phyloP scores from a whole-genome alignment of 768 basidiomycete species.

The Leccinum variicolor region DNA sequence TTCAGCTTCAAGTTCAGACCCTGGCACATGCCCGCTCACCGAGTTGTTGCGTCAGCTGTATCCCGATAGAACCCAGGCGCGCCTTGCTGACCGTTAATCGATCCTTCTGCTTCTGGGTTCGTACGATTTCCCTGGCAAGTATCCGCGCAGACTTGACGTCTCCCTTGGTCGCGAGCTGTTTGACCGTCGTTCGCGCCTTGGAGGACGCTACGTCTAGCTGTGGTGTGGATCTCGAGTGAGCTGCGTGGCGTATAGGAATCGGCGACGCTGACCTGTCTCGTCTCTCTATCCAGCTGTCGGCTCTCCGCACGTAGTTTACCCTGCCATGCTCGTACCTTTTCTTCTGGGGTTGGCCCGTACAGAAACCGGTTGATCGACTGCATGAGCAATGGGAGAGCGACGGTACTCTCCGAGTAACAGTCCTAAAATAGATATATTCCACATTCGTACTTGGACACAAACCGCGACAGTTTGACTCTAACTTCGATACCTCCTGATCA shows the following conservation, averaged over 20 bases:
- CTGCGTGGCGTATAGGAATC: constrained; percentile 10
- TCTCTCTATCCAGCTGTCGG: constrained; percentile 87
- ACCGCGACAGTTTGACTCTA: no score
- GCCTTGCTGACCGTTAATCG: constrained; percentile 91
- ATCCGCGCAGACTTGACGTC: constrained; percentile 92
- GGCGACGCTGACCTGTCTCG: constrained; percentile 75
- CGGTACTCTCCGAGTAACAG: not conserved
- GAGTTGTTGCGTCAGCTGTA: constrained; percentile 87
- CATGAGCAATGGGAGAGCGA: constrained; percentile 41
- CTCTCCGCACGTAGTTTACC: constrained; percentile 77
- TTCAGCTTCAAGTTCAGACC: not conserved
- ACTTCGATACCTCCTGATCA: no score
- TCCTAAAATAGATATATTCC: constrained; percentile 16
- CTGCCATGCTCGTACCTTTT: constrained; percentile 92
- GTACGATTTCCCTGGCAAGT: constrained; percentile 90
- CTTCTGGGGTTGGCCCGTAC: constrained; percentile 96
- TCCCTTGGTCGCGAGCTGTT: constrained; percentile 86
- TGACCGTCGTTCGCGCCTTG: constrained; percentile 78
- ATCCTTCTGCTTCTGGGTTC: constrained; percentile 93
- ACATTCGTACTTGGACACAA: not conserved
- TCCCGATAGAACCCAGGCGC: constrained; percentile 82
- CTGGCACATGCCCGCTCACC: constrained; percentile 49
- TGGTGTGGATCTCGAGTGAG: constrained; percentile 11
- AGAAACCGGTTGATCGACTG: constrained; percentile 89
- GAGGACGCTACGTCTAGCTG: constrained; percentile 80